These are phyloP conservation scores for Pyrenophora seminiperda DNA, from an alignment of 2,329 filamentous ascomycete genomes.

Conservation along the genomic window DNA sequence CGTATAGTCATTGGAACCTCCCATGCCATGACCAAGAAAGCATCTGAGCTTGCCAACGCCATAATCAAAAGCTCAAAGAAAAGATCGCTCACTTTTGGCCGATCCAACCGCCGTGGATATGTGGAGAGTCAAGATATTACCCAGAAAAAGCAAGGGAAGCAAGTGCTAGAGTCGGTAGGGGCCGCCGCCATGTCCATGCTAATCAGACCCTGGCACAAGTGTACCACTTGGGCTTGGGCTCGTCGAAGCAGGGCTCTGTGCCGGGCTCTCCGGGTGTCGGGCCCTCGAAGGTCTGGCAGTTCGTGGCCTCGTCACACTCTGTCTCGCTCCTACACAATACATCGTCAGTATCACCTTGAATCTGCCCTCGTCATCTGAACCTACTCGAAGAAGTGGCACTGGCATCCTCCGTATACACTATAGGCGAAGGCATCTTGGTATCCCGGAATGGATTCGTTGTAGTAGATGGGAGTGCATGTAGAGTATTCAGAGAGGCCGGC, in stretches of 20 bases:
- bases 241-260: constrained; percentile 11
- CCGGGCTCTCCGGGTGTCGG: constrained; percentile 11
- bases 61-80: no score
- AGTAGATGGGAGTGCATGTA: constrained; percentile 12
- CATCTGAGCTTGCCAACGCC: no score
- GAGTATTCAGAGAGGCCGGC: constrained; percentile 10
- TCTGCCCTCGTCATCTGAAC: background rate
- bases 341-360: background rate
- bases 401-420: constrained; percentile 13
- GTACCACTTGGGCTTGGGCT: constrained; percentile 23
- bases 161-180: no score
- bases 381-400: constrained; percentile 14
- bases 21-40: no score
- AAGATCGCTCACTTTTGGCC: no score
- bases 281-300: constrained; percentile 6
- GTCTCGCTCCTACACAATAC: background rate
- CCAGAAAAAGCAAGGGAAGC: no score
- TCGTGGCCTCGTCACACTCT: background rate
- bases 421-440: constrained; percentile 17
- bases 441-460: constrained; percentile 12
- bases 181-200: background rate
- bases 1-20: no score
- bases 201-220: constrained; percentile 7
- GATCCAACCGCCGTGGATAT: no score
- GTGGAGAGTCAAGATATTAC: no score